Evolutionary conservation across 306 rosid genomes (phyloP), one percentile per base, ranked within the genome.

Genomic region (Citrullus colocynthis): DNA sequence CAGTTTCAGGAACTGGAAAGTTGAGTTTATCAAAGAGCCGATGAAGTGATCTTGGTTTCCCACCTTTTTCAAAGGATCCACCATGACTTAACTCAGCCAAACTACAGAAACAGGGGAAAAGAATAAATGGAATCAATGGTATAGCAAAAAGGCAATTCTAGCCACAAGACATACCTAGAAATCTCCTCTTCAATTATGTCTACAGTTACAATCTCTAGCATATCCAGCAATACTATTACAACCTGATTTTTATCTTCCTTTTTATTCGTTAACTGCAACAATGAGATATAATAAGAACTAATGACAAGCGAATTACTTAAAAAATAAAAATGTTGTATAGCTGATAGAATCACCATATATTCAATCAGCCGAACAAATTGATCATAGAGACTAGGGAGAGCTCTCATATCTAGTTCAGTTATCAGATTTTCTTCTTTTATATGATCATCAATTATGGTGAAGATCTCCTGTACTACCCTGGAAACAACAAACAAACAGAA

Each of bases 141-240:
- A 74, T 21, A 70, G 36, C 52, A 75, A 55, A 6, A 78, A 85
- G 45, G 61, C 4, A 76, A 58, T 48, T 36, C 57, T 55, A 34
- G 59, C 56, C 54, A 79, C 78, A 81, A 59, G 79, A 82, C 80
- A 80, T 82, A 92, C 98, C 84, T 84, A 64, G 89, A 86, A 80
- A 82, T 76, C 21, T 92, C 98, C 72, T 90, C 97, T 3, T 87
- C 97, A 87, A 95, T 83, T 81, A 95, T 89, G 87, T 95, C 98
- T 69, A 96, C 87, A 16, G 97, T 90, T 80, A 89, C 98, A 86
- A 95, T 88, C 85, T 95, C 98, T 20, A 95, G 83, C 96, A 95
- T 95, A 88, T 95, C 92, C 42, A 95, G 91, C 91, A 95, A 85
- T 82, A 95, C 87, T 80, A 95, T 95, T 74, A 93, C 96, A 78